phyloP scores from a whole-genome alignment of 495 filamentous ascomycete genomes.

The Aspergillus ostianus region DNA sequence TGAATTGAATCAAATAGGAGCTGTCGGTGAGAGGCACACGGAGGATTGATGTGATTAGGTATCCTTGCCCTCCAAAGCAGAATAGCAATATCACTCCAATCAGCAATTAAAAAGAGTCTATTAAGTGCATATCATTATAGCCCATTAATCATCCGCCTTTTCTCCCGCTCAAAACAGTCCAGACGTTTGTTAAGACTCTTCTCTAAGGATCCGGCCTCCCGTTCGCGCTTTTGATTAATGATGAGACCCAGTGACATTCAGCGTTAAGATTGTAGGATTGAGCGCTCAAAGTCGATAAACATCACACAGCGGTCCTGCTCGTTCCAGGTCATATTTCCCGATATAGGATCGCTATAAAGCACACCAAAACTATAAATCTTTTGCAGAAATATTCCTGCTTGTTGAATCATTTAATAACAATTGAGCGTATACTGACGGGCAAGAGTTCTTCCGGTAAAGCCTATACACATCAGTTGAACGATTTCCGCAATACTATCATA shows the following conservation, averaged over 20 bases:
- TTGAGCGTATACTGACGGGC: background rate
- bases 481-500: conserved; percentile 34
- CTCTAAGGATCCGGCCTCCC: conserved; percentile 6
- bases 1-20: background rate
- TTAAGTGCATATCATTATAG: background rate
- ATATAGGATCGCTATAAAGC: too few species aligned
- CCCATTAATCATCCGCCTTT: conserved; percentile 6
- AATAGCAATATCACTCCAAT: conserved; percentile 6
- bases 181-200: conserved; percentile 4
- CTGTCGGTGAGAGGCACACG: background rate
- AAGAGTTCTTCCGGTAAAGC: conserved; percentile 27
- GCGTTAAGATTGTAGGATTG: too few species aligned
- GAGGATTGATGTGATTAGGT: conserved; percentile 6
- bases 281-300: too few species aligned
- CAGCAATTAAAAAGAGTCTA: background rate
- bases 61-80: conserved; percentile 5
- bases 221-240: background rate
- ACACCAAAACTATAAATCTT: too few species aligned
- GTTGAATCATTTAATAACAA: too few species aligned
- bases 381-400: too few species aligned
- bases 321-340: too few species aligned
- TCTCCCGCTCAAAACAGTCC: conserved; percentile 7
- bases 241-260: too few species aligned
- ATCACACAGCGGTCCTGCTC: too few species aligned
- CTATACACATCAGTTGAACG: conserved; percentile 34